A percentile compares a stretch with the other conserved stretches of the same genome.
These are phyloP conservation scores for Metschnikowia vanudenii DNA, from an alignment of 805 yeast species.

Conservation along the genomic window DNA sequence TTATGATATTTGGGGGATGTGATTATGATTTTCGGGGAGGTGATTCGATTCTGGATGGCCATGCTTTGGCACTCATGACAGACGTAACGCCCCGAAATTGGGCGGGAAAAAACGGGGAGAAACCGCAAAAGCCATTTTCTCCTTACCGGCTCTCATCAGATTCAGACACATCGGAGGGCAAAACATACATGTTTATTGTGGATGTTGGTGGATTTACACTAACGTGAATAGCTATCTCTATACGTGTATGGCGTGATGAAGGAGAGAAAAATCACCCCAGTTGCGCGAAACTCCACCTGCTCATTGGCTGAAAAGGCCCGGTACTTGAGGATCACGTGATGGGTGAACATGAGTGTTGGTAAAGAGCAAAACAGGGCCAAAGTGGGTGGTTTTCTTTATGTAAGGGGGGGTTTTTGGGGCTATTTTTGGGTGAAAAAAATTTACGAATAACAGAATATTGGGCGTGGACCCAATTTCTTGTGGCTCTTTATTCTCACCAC, in stretches of 20 bases:
- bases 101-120: neutral
- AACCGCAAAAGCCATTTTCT: neutral
- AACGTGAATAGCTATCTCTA: slow-evolving; percentile 5
- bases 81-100: too few species aligned
- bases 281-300: slow-evolving; percentile 8
- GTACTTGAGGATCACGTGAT: neutral
- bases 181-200: slow-evolving; percentile 5
- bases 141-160: neutral
- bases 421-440: too few species aligned
- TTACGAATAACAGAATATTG: too few species aligned
- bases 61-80: too few species aligned
- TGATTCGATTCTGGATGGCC: too few species aligned
- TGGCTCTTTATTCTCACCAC: too few species aligned
- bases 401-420: too few species aligned
- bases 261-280: slow-evolving; percentile 13
- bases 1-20: too few species aligned
- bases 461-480: neutral
- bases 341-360: neutral
- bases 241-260: slow-evolving; percentile 1
- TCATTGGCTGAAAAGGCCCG: slow-evolving; percentile 9
- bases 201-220: slow-evolving; percentile 2
- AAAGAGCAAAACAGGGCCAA: too few species aligned
- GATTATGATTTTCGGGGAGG: too few species aligned
- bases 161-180: neutral
- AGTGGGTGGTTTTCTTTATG: too few species aligned